Base-by-base conservation (phyloP, 176 grass and related monocot species). In the Cenchrus fungigraminus region DNA sequence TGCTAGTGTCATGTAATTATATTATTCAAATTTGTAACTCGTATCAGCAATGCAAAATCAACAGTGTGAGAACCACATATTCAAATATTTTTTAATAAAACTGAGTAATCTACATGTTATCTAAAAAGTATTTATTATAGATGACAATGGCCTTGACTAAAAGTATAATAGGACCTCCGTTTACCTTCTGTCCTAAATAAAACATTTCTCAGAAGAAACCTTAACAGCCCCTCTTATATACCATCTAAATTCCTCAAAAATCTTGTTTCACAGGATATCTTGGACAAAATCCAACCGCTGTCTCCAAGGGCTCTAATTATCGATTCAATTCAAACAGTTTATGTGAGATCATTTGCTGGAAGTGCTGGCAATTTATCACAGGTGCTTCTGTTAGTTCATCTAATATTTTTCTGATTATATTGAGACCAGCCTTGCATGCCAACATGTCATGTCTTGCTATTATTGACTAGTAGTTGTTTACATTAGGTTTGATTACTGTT, bases 241-340 rank as follows among this genome's bases (percentile, higher is more conserved):
- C 32, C 32, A 81, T 82, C 2, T 8, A 62, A 77, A 37, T 64
- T 83, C 25, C 51, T 65, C 70, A 22, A 53, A 58, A 44, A 61
- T 55, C 49, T 90, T 84, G 6, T 84, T 92, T 73, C 50, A 60
- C 89, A 98, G 96, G 96, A 98, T 77, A 98, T 98, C 61, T 92
- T 98, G 88, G 89, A 94, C 55, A 95, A 94, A 87, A 89, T 95
- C 63, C 79, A 92, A 83, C 75, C 84, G 20, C 83, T 92, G 49
- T 86, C 88, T 81, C 96, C 96, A 67, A 84, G 28, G 68, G 93
- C 89, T 78, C 91, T 98, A 77, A 91, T 98, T 65, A 78, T 98
- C 16, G 96, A 98, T 95, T 98, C 96, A 52, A 94, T 98, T 88
- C 93, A 95, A 84, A 98, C 93, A 85, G 91, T 98, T 74, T 98